These are phyloP conservation scores for Cercis canadensis DNA, from an alignment of 306 rosid genomes.

Conservation along the genomic window DNA sequence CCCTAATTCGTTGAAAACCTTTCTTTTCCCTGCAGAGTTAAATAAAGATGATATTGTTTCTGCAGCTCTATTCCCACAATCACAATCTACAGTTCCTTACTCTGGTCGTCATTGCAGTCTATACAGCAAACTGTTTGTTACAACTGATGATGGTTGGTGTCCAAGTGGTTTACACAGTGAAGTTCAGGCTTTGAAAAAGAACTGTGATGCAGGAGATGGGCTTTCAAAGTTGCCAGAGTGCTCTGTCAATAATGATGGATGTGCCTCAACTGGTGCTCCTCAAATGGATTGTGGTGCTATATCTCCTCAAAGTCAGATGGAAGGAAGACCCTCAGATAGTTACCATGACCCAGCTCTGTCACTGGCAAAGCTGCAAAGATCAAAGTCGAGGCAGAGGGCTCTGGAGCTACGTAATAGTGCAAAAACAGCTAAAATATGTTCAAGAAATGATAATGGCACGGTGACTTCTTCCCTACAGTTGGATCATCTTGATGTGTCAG, in stretches of 20 bases:
- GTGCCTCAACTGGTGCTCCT: conserved; percentile 48
- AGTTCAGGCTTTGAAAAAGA: conserved; percentile 35
- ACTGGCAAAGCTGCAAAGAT: conserved; percentile 78
- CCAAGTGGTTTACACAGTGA: conserved; percentile 43
- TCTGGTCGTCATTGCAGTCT: conserved; percentile 42
- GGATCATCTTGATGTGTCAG: conserved; percentile 46
- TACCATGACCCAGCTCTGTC: conserved; percentile 66
- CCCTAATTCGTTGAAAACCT: neutral
- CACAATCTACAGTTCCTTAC: conserved; percentile 46
- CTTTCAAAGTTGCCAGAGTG: conserved; percentile 47
- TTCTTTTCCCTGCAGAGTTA: conserved; percentile 50
- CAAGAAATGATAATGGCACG: conserved; percentile 47
- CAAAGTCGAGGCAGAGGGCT: conserved; percentile 90
- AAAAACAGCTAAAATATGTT: conserved; percentile 42
- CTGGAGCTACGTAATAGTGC: conserved; percentile 71
- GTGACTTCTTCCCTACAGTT: conserved; percentile 43
- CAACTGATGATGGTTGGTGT: conserved; percentile 36
- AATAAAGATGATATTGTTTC: conserved; percentile 53
- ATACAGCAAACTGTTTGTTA: conserved; percentile 46
- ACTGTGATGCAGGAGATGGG: conserved; percentile 34
- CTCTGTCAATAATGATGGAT: conserved; percentile 46
- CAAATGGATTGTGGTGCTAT: conserved; percentile 39
- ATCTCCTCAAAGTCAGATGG: conserved; percentile 56
- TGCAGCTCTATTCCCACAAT: conserved; percentile 47
- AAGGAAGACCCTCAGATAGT: conserved; percentile 43